Conservation (phyloP, 306 rosid genomes). For the Vicia villosa region DNA sequence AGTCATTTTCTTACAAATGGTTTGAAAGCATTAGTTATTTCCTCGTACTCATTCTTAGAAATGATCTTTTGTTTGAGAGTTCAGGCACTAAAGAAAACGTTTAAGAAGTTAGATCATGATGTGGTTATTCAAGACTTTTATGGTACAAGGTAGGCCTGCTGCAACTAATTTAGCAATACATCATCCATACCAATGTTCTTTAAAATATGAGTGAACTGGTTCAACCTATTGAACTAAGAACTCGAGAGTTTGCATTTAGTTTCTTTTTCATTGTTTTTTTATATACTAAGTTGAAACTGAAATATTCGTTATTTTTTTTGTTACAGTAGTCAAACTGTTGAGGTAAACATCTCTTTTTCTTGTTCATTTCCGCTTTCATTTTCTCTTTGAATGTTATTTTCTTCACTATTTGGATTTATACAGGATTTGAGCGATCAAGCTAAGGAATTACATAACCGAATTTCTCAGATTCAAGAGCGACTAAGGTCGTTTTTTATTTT, state of each 20-base stretch:
- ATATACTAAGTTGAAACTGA: neutral
- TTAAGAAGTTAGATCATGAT: conserved; percentile 52
- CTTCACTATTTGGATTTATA: conserved; percentile 5
- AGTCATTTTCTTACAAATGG: conserved; percentile 40
- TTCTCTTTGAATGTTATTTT: conserved; percentile 4
- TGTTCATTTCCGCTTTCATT: neutral
- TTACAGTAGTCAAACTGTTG: conserved; percentile 74
- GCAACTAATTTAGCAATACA: neutral
- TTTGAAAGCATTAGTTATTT: neutral
- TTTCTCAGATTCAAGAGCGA: conserved; percentile 71
- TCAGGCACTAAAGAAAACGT: conserved; percentile 32
- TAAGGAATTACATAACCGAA: conserved; percentile 48
- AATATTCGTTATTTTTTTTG: conserved; percentile 4
- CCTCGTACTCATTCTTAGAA: conserved; percentile 23
- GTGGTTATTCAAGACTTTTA: conserved; percentile 67
- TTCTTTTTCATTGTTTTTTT: too few relatives aligned
- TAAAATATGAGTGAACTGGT: neutral
- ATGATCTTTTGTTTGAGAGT: conserved; percentile 43
- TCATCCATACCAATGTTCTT: neutral
- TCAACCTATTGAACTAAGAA: neutral
- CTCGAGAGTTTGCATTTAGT: too few relatives aligned
- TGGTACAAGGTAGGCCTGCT: conserved; percentile 60
- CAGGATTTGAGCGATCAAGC: conserved; percentile 71
- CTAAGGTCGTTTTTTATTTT: conserved; percentile 51
- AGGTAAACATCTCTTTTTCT: conserved; percentile 45